Evolutionary conservation across 148 eudicot species (phyloP), one percentile per base, ranked within the genome.

Genomic region (Pharnaceum exiguum): DNA sequence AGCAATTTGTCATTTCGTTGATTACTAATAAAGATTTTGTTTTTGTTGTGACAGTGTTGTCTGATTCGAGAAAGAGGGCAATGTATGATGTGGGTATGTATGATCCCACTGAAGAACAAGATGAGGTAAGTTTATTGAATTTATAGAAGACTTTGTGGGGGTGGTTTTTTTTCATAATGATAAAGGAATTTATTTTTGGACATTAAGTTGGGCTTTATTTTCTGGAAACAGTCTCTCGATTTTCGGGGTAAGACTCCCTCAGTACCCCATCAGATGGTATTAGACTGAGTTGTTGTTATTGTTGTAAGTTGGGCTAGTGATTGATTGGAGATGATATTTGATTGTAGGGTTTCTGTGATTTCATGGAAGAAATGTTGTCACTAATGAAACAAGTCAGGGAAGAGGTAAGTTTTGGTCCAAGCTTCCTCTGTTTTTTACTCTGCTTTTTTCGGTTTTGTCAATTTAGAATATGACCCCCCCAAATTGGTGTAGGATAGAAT

Each of bases 21-120:
- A 16, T 21, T 33, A 57, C 29, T 17, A 13, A 19, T 24, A 17
- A 24, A 12, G 7, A 51, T 17, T 1, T 27, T 7, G 7, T n/a
- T 52, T 2, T 42, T 47, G 44, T 57, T 71, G 57, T 8, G 40
- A 70, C 85, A 90, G 97, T 87, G 28, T 63, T 87, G 44, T 90
- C 97, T 2, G 94, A 87, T 59, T 49, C 62, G 8, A 65, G 55
- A 27, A 85, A 87, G 75, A 84, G 87, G 71, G 39, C 74, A 10
- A 43, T 84, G 72, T 90, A 87, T 53, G 82, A 90, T 68, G 76
- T 81, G 4, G 97, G 95, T 5, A 35, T 90, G 42, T 82, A 84
- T 70, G 80, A 80, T 65, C 78, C 67, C 21, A 61, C 67, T 0
- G 86, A 87, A 9, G 96, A 90, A 27, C 77, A 63, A 2, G 83